Evolutionary conservation across 352 stramenopile species (phyloP).

Genomic region (Pythium aquatile): DNA sequence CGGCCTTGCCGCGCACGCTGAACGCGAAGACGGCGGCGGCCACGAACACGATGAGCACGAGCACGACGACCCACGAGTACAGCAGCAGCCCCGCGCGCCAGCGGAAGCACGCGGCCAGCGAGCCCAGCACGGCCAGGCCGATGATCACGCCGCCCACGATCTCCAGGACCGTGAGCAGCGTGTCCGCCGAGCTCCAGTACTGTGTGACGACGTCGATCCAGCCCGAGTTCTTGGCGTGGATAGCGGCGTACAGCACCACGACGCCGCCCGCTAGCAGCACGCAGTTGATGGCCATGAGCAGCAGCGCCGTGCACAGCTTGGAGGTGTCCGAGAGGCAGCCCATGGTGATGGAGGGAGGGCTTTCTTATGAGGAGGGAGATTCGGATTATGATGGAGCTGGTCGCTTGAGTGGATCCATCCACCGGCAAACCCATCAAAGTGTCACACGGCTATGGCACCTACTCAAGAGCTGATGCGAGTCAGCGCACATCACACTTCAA

Average conservation of each 20-base stretch:
- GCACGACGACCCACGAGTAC: slow-evolving; percentile 50
- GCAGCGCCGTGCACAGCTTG: slow-evolving; percentile 30
- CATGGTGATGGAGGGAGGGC: slow-evolving; percentile 9
- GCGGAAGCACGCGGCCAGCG: slow-evolving; percentile 53
- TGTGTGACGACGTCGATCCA: slow-evolving; percentile 65
- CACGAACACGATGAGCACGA: slow-evolving; percentile 55
- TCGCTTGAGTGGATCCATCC: background rate
- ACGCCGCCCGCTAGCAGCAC: slow-evolving; percentile 53
- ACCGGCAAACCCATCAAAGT: background rate
- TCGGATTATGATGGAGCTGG: background rate
- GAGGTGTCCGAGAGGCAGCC: slow-evolving; percentile 19
- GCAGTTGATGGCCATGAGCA: slow-evolving; percentile 61
- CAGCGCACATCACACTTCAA: background rate
- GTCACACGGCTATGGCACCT: slow-evolving; percentile 2
- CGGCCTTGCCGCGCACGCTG: slow-evolving; percentile 35
- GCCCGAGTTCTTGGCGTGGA: slow-evolving; percentile 41
- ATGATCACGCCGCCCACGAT: slow-evolving; percentile 54
- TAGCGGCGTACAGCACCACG: slow-evolving; percentile 49
- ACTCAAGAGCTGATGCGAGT: background rate
- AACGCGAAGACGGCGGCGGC: slow-evolving; percentile 48
- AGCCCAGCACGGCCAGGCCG: slow-evolving; percentile 54
- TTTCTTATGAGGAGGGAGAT: background rate
- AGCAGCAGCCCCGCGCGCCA: slow-evolving; percentile 56
- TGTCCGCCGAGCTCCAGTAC: slow-evolving; percentile 49
- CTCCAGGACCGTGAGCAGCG: slow-evolving; percentile 48